These are phyloP conservation scores for Pulveroboletus sp. DNA, from an alignment of 768 basidiomycete genomes.

Conservation along the genomic window DNA sequence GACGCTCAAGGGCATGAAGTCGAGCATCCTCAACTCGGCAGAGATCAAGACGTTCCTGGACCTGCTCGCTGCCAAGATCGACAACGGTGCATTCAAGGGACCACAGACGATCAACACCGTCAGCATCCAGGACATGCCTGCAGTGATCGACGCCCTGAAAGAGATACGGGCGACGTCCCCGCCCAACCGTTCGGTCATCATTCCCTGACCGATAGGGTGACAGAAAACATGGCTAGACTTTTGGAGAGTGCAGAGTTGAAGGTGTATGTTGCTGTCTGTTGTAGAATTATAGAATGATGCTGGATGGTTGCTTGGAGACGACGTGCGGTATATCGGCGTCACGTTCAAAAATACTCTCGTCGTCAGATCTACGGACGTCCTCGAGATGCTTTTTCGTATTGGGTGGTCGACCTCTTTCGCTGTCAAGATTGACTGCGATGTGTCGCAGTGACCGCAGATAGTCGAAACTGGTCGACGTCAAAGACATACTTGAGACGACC, in stretches of 20 bases:
- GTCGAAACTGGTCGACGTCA: too few species aligned
- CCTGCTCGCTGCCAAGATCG: slow-evolving; percentile 27
- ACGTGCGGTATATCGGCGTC: not conserved
- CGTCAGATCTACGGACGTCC: not conserved
- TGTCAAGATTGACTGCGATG: not conserved
- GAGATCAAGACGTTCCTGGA: slow-evolving; percentile 29
- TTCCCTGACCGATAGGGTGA: slow-evolving; percentile 12
- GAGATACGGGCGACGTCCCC: slow-evolving; percentile 26
- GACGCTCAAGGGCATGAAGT: slow-evolving; percentile 31
- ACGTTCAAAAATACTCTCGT: not conserved
- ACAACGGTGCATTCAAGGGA: slow-evolving; percentile 23
- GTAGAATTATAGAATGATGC: not conserved
- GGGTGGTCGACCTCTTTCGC: not conserved
- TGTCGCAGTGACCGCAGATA: too few species aligned
- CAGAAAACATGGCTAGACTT: not conserved
- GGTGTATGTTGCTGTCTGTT: not conserved
- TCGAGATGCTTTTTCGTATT: not conserved
- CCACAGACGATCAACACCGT: slow-evolving; percentile 24
- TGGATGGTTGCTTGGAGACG: not conserved
- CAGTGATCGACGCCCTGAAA: slow-evolving; percentile 19
- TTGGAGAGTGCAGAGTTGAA: too few species aligned
- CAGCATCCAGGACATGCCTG: slow-evolving; percentile 15
- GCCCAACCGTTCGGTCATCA: slow-evolving; percentile 26
- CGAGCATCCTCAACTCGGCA: slow-evolving; percentile 17
- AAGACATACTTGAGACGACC: too few species aligned